phyloP scores from a whole-genome alignment of 2,329 filamentous ascomycete genomes.

The Verticillium isaacii region DNA sequence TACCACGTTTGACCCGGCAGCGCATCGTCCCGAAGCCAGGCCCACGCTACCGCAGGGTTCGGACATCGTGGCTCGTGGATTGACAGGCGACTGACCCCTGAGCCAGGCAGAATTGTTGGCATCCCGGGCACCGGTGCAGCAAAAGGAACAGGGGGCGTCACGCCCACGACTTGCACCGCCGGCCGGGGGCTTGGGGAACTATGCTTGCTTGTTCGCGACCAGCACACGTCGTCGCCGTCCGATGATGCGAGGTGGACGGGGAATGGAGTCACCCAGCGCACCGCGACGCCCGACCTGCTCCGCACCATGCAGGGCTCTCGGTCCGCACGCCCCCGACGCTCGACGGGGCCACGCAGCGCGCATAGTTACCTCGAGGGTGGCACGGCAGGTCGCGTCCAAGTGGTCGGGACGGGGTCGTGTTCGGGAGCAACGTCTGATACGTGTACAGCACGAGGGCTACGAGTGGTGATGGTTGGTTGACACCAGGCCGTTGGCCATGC shows the following conservation, averaged over 20 bases:
- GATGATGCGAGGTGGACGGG: neutral
- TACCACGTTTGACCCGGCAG: neutral
- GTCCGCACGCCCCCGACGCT: neutral
- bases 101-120: neutral
- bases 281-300: no score
- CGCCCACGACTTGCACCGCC: neutral
- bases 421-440: neutral
- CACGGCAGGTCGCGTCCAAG: neutral
- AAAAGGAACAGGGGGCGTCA: no score
- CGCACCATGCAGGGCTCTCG: no score
- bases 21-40: neutral
- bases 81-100: neutral
- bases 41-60: neutral
- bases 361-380: neutral
- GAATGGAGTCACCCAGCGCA: neutral
- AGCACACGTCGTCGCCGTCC: neutral
- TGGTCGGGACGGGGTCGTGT: neutral
- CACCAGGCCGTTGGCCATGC: neutral
- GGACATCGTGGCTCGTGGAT: neutral
- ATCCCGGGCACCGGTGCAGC: no score
- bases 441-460: neutral
- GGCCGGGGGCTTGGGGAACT: neutral
- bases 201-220: neutral
- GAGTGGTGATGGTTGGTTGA: neutral
- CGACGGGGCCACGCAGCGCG: neutral